Base-by-base conservation (phyloP, 495 filamentous ascomycete species). In the Talaromyces trachyspermus region DNA sequence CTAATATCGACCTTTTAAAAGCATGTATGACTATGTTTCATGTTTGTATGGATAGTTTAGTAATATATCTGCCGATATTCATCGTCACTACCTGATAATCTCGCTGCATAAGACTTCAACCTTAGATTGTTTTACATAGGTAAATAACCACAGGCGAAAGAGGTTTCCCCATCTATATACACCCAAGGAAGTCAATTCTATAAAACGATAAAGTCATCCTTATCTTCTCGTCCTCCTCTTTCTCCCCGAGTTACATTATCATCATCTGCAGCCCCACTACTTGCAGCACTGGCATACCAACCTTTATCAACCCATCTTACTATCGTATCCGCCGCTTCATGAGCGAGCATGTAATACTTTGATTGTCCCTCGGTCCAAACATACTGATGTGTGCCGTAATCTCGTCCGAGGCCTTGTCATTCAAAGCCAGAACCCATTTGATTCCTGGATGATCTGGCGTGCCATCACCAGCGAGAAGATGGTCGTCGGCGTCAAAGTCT, bases 311-410 rank as follows among this genome's bases (percentile, higher is more conserved):
- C 53, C 43, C 69, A 76, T n/a, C 53, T 53, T n/a, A 69, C 65
- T 41, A 79, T 55, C 55, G 81, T 63, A 41, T 80, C 75, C 60
- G 79, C 85, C 23, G 88, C 81, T 46, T 83, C 63, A 32, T 79
- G 72, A 6, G 80, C 66, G 60, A 97, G 70, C 25, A 68, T 72
- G 52, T 78, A 74, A 54, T 89, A 95, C 11, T 78, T 85, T 9
- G 85, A 60, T 97, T 95, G 30, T 86, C 76, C 54, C 77, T 83
- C 5, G 82, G 77, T 45, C 79, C 69, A 54, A 97, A 97, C 89
- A 97, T 95, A 40, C 76, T 77, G 66, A 85, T 83, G 70, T 97
- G 92, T 10, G 94, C 91, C 51, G 69, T 68, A 6, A 79, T 78
- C 68, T 98, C 92, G 49, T 95, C 88, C 22, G 49, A 65, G 2